Conservation (phyloP, 2,329 filamentous ascomycete genomes). For the Penicillium sp. region DNA sequence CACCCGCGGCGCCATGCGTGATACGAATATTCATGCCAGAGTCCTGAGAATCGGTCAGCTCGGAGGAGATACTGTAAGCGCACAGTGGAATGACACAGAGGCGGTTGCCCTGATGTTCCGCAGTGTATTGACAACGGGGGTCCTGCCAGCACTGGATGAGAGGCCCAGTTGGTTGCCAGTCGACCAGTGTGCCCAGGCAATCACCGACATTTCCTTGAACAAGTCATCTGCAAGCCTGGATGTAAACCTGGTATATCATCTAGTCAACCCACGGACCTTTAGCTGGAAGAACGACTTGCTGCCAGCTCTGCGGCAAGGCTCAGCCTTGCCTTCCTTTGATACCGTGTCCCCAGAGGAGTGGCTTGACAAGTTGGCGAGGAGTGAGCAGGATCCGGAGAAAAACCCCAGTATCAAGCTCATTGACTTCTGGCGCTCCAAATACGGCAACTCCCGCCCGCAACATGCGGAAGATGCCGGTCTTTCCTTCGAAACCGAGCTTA, state of each 20-base stretch:
- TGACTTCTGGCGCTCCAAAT: conserved; percentile 54
- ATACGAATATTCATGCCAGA: conserved; percentile 26
- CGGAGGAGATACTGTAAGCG: conserved; percentile 31
- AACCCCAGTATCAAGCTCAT: conserved; percentile 55
- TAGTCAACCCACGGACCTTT: conserved; percentile 50
- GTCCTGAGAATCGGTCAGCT: conserved; percentile 41
- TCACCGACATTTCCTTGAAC: conserved; percentile 37
- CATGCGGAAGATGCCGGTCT: conserved; percentile 1
- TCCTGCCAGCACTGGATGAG: conserved; percentile 49
- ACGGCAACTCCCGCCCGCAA: conserved; percentile 26
- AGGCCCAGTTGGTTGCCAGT: conserved; percentile 47
- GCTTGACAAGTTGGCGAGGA: conserved; percentile 37
- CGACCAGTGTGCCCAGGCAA: conserved; percentile 35
- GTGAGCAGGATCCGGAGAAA: conserved; percentile 48
- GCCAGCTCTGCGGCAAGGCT: conserved; percentile 28
- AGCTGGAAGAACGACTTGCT: conserved; percentile 38
- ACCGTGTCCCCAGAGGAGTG: conserved; percentile 33
- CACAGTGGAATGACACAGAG: conserved; percentile 27
- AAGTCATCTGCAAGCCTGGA: conserved; percentile 19
- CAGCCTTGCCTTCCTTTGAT: conserved; percentile 33
- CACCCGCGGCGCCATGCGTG: conserved; percentile 28
- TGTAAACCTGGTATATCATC: conserved; percentile 46
- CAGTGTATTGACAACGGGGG: conserved; percentile 45
- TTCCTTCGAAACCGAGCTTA: conserved; percentile 15
- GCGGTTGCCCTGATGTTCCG: conserved; percentile 55